phyloP scores from a whole-genome alignment of 2,329 filamentous ascomycete species.

The Triangularia verruculosa region DNA sequence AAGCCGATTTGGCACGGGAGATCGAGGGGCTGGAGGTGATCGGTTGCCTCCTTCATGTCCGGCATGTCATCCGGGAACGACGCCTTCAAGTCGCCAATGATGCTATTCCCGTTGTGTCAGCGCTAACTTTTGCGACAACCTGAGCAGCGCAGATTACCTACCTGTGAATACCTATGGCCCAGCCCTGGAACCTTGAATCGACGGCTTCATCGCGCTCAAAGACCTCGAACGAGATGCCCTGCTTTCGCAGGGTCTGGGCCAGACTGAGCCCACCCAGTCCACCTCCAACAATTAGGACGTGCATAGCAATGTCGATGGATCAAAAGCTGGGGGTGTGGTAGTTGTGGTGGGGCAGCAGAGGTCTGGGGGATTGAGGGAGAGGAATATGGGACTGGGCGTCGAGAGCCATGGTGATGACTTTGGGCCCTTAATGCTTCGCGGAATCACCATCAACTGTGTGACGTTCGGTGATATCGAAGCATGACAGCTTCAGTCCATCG shows the following conservation, averaged over 20 bases:
- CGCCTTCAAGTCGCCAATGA: not conserved
- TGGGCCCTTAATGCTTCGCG: not conserved
- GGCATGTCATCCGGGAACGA: not conserved
- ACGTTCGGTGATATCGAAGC: not conserved
- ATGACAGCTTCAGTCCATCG: not conserved
- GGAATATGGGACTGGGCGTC: not conserved
- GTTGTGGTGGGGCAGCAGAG: not conserved
- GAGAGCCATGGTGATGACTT: not conserved
- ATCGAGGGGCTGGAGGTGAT: slow-evolving; percentile 28
- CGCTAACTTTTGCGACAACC: not conserved
- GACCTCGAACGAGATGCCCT: slow-evolving; percentile 35
- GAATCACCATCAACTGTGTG: not conserved
- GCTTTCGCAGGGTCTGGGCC: slow-evolving; percentile 38
- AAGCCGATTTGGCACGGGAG: slow-evolving; percentile 28
- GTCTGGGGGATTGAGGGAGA: not conserved
- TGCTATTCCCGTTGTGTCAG: not conserved
- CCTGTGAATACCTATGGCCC: slow-evolving; percentile 33
- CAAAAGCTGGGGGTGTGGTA: too few species aligned
- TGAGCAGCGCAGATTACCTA: slow-evolving; percentile 6
- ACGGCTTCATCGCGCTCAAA: slow-evolving; percentile 38
- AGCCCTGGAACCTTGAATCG: slow-evolving; percentile 30
- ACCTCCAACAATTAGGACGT: slow-evolving; percentile 41
- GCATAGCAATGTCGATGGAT: not conserved
- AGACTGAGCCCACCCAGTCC: slow-evolving; percentile 42
- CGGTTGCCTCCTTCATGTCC: slow-evolving; percentile 10